Evolutionary conservation across 805 yeast genomes (phyloP), one percentile per base, ranked within the genome.

Genomic region (Yamadazyma insecticola): DNA sequence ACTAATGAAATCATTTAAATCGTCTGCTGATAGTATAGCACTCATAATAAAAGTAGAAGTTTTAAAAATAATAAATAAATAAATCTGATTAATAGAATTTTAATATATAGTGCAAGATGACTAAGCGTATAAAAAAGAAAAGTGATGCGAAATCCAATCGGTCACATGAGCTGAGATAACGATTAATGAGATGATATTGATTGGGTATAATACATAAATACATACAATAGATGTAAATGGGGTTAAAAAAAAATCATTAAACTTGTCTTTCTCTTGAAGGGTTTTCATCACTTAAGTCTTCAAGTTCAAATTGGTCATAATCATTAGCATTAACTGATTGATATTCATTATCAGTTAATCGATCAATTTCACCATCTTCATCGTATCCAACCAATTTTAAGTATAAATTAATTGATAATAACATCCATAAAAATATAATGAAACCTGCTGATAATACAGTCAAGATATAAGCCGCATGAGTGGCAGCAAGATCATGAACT

Each of bases 1-100:
- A 19, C 84, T 72, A 26, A 92, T 90, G 60, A 88, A 92, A 58
- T 92, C 98, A 57, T 92, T 92, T 35, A 92, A 63, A 50, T 92
- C 97, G 36, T 85, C 92, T 14, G 87, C 89, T 6, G 95, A 82
- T 32, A 90, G 67, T 24, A 89, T 63, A 1, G 96, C 87, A 59
- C 95, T 82, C 97, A 89, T 88, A 4, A 21, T 28, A 13, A 29
- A 7, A 28, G 11, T n/a, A n/a, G n/a, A n/a, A n/a, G n/a, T n/a
- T n/a, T n/a, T n/a, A n/a, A n/a, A n/a, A n/a, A n/a, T n/a, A n/a
- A n/a, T n/a, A n/a, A n/a, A n/a, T n/a, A n/a, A n/a, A n/a, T n/a
- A n/a, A n/a, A n/a, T n/a, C n/a, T n/a, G n/a, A n/a, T n/a, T n/a
- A n/a, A n/a, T n/a, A n/a, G n/a, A n/a, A n/a, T n/a, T n/a, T n/a